phyloP scores from a whole-genome alignment of 495 filamentous ascomycete species.

The Penicillium turbatum region DNA sequence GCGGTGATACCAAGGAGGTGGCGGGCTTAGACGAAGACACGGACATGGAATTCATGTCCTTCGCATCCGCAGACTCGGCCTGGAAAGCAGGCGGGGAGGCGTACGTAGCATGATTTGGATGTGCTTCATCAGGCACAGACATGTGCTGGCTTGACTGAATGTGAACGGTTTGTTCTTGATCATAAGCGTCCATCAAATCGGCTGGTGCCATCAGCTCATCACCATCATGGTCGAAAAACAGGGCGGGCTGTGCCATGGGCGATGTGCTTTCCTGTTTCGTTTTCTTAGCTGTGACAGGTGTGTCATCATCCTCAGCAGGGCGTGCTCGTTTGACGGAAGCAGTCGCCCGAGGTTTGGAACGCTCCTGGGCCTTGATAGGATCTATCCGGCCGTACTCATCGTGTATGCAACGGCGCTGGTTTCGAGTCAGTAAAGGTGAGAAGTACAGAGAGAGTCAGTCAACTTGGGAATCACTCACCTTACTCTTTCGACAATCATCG shows the following conservation, averaged over 20 bases:
- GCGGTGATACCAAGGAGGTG: constrained; percentile 48
- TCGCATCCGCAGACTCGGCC: constrained; percentile 30
- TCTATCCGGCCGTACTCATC: constrained; percentile 62
- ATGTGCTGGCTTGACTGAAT: constrained; percentile 1
- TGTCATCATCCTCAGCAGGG: constrained; percentile 34
- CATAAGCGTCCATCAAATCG: constrained; percentile 10
- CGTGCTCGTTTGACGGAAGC: constrained; percentile 46
- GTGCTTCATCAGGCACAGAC: constrained; percentile 17
- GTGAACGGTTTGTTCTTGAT: constrained; percentile 10
- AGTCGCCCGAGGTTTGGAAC: constrained; percentile 53
- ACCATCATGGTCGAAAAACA: constrained; percentile 18
- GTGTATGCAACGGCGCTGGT: constrained; percentile 64
- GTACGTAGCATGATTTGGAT: constrained; percentile 29
- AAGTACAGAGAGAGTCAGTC: neutral
- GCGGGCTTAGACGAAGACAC: constrained; percentile 33
- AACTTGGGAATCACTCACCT: constrained; percentile 41
- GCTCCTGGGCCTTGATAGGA: constrained; percentile 57
- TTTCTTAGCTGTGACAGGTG: constrained; percentile 28
- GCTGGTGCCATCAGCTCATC: constrained; percentile 10
- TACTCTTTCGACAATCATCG: constrained; percentile 63
- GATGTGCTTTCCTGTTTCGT: constrained; percentile 42
- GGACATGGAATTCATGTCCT: constrained; percentile 29
- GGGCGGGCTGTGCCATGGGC: constrained; percentile 22
- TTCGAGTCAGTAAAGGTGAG: neutral
- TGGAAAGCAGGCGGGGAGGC: constrained; percentile 40